Conservation (phyloP, 345 rosid genomes). For the Arabidopsis suecica region DNA sequence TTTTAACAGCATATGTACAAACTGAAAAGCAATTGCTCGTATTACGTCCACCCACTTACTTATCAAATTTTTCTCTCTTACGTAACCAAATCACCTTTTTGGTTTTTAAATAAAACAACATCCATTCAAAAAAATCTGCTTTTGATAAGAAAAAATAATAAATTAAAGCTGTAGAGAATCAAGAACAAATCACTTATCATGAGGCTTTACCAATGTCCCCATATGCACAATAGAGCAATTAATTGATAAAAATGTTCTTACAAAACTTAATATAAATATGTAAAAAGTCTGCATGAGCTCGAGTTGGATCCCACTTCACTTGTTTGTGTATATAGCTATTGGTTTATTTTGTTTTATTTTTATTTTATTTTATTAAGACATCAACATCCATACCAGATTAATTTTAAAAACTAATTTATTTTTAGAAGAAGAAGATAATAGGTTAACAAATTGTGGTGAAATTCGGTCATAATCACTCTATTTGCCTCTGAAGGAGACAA, state of each 20-base stretch:
- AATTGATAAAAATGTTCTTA: background rate
- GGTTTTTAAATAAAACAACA: conserved; percentile 23
- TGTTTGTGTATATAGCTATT: conserved; percentile 4
- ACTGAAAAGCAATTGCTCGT: conserved; percentile 51
- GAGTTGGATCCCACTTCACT: conserved; percentile 46
- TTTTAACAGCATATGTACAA: conserved; percentile 11
- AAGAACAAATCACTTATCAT: conserved; percentile 42
- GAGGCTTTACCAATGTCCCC: conserved; percentile 42
- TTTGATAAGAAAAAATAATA: conserved; percentile 19
- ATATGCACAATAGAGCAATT: conserved; percentile 31
- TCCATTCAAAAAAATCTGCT: conserved; percentile 32
- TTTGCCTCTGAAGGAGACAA: conserved; percentile 34
- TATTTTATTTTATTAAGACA: conserved; percentile 34
- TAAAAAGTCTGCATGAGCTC: conserved; percentile 18
- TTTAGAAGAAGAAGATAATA: background rate
- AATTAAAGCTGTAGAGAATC: conserved; percentile 30
- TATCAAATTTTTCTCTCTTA: conserved; percentile 40
- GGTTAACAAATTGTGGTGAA: conserved; percentile 28
- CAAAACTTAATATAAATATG: background rate
- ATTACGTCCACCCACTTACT: conserved; percentile 52
- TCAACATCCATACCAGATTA: conserved; percentile 49
- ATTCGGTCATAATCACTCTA: conserved; percentile 29
- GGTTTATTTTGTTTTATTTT: conserved; percentile 21
- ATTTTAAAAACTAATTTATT: conserved; percentile 2
- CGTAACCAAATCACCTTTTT: conserved; percentile 42